Base-by-base conservation (phyloP, 2,329 filamentous ascomycete genomes). In the Hypoxylon sp. region DNA sequence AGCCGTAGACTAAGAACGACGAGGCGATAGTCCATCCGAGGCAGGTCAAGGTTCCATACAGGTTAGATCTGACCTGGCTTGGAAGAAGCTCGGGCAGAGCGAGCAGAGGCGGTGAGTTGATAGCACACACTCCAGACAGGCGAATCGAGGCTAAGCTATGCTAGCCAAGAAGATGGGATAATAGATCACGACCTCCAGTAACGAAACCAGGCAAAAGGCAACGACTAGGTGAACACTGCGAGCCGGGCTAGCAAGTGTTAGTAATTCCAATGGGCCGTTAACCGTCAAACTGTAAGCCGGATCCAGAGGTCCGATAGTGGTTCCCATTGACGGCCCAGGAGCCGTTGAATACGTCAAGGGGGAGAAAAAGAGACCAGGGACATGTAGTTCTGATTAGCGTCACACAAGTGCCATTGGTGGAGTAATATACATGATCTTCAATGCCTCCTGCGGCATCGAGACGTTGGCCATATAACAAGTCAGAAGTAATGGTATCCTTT, bases 341-440 rank as follows among this genome's bases (percentile, higher is more conserved):
- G 28, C 20, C 32, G 14, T 24, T 16, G 30, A 48, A 22, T 24
- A 38, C 20, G 49, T 51, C 9, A 32, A 33, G 32, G 22, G 48
- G 40, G 9, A 55, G 32, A 51, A 56, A 48, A 59, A 24, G 38
- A 54, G 42, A 57, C 33, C 24, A 36, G 26, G 48, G 55, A 16
- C 24, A 36, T 20, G 48, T 61, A 16, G 33, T 44, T 60, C 33
- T 50, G 50, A n/a, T 30, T 52, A 60, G 51, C 26, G 62, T 68
- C 66, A 68, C 66, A 68, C 57, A 48, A 51, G 42, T 58, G 66
- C 66, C 66, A 68, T 68, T 68, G 66, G 63, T 64, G 52, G 49
- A 66, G 46, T 61, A 64, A 66, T 66, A 66, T 64, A 66, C 66
- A 68, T 68, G 55, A 64, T 68, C 59, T 53, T 68, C 63, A 66